Conservation (phyloP, 1,139 yeast genomes). For the Diutina siamensis region DNA sequence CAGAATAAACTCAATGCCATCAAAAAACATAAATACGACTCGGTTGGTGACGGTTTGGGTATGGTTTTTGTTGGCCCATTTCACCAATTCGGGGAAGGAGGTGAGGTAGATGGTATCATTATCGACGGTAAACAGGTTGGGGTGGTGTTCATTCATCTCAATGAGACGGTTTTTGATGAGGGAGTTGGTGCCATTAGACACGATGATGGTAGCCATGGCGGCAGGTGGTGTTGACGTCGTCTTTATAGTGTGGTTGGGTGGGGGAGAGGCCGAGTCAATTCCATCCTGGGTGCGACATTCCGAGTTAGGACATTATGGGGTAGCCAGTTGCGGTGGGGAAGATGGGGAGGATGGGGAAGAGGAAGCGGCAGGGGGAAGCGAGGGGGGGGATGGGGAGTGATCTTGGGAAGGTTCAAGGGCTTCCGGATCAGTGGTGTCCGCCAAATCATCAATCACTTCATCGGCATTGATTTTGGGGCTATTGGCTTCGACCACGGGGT, state of each 20-base stretch:
- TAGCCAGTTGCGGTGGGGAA: no score
- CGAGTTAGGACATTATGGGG: no score
- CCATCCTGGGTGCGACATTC: no score
- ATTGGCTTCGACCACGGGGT: no score
- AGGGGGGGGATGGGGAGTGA: no score
- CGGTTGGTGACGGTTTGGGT: slow-evolving; percentile 16
- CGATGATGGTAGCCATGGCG: slow-evolving; percentile 11
- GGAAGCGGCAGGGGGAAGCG: no score
- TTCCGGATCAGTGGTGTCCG: no score
- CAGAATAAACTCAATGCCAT: slow-evolving; percentile 25
- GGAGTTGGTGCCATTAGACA: slow-evolving; percentile 23
- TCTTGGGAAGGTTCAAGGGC: no score
- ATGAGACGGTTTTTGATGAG: slow-evolving; percentile 21
- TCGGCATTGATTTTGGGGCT: no score
- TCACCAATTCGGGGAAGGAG: slow-evolving; percentile 14
- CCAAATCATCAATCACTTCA: no score
- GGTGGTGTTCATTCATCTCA: slow-evolving; percentile 16
- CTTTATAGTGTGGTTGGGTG: not conserved
- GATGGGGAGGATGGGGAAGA: no score
- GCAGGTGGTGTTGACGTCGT: not conserved
- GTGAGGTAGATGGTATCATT: slow-evolving; percentile 19
- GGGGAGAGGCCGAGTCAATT: not conserved
- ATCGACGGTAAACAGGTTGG: slow-evolving; percentile 18
- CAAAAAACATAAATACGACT: slow-evolving; percentile 29
- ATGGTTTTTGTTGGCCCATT: not conserved